Base-by-base conservation (phyloP, 2,329 filamentous ascomycete genomes). In the Colletotrichum godetiae region DNA sequence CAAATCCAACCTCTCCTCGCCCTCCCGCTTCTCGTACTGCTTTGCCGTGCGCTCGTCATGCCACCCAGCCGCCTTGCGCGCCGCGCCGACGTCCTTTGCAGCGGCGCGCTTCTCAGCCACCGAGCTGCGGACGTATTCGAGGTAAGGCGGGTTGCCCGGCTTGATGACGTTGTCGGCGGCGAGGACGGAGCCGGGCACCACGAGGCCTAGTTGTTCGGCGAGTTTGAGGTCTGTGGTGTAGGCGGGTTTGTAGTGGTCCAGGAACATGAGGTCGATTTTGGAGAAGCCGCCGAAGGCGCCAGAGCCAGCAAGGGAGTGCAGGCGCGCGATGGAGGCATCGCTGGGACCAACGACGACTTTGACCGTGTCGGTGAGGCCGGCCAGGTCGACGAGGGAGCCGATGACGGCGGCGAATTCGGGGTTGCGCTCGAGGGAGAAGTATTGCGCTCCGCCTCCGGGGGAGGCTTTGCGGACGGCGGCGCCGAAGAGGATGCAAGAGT, bases 201-300 rank as follows among this genome's bases (percentile, higher is more conserved):
- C 85, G 46, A 96, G 80, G 0, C 87, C 88, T 5, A 95, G 83
- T 52, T 93, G 87, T 83, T 97, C 94, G 79, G 92, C 94, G 0
- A 95, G 87, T 82, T 95, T 95, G 74, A 96, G 82, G 77, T 97
- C 94, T 0, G 89, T 87, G 0, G 89, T 90, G 80, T 96, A 97
- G 0, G 91, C 89, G 0, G 92, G 92, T 81, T 96, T 95, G 82
- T 92, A 92, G 81, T 97, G 94, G 78, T 97, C 94, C 46, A 97
- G 84, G 81, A 97, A 96, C 81, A 95, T 85, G 52, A 95, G 82
- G 77, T 95, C 93, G 73, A 95, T 89, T 58, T 88, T 86, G 29
- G 85, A 81, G 29, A 95, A 80, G 5, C 80, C 78, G 0, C 90
- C 90, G 3, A 85, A 80, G 1, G 83, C 78, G n/a, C n/a, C n/a